Conservation (phyloP, 2,329 filamentous ascomycete genomes). For the Hypoxylon rubiginosum region DNA sequence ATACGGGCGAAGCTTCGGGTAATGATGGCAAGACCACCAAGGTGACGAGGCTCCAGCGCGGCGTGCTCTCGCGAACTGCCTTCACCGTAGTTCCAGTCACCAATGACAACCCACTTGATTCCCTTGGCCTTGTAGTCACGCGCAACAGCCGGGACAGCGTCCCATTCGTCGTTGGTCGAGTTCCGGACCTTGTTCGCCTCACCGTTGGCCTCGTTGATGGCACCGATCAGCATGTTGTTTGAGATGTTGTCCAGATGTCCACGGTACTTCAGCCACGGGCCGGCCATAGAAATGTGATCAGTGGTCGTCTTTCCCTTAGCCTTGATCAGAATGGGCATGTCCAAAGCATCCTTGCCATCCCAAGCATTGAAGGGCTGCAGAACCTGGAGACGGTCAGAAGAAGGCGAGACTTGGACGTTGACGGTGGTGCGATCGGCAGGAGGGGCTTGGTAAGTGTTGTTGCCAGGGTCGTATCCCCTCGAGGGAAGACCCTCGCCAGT, state of each 20-base stretch:
- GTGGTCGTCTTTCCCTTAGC: conserved; percentile 95
- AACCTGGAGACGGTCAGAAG: conserved; percentile 93
- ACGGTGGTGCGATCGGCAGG: conserved; percentile 82
- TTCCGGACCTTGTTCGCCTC: conserved; percentile 99
- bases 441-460: conserved; percentile 96
- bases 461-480: conserved; percentile 88
- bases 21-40: conserved; percentile 97
- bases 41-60: conserved; percentile 95
- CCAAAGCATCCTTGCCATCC: conserved; percentile 89
- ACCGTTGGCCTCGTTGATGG: conserved; percentile 94
- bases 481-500: conserved; percentile 84
- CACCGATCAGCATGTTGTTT: conserved; percentile 99
- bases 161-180: conserved; percentile 84
- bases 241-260: conserved; percentile 99
- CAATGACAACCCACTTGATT: conserved; percentile 95
- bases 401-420: conserved; percentile 84
- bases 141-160: conserved; percentile 91
- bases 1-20: conserved; percentile 97
- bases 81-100: conserved; percentile 99
- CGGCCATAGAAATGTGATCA: conserved; percentile 97
- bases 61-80: conserved; percentile 98
- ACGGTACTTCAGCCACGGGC: conserved; percentile 98
- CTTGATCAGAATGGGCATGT: conserved; percentile 96
- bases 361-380: conserved; percentile 87
- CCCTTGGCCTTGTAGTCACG: conserved; percentile 99